Base-by-base conservation (phyloP, 2,329 filamentous ascomycete genomes). In the Alternaria tenuissima region DNA sequence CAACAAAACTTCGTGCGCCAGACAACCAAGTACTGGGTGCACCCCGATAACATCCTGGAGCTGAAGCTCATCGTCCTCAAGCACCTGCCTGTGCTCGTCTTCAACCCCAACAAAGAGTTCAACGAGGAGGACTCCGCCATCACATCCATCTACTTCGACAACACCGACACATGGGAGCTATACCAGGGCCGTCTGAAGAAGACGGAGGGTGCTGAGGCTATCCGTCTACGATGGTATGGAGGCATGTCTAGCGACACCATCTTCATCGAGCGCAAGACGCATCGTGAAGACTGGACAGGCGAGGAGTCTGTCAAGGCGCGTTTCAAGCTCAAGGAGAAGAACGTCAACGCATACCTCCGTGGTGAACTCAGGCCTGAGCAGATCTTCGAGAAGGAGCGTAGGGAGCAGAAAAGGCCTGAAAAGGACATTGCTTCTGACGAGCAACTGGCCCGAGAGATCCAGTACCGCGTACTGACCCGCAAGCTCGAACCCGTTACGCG, bases 1-100 rank as follows among this genome's bases (percentile, higher is more conserved):
- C 95, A 99, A 80, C 94, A 94, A 75, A 98, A 91, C 83, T 99
- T 99, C 76, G 89, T 99, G 63, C 91, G 95, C 61, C 92, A 98
- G 76, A 99, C 95, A 0, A 99, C 95, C 32, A 99, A 99, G 80
- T 99, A 99, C 83, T 99, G 95, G 95, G 95, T 99, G 46, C 95
- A 99, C 75, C 92, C 92, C 3, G 95, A 98, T 80, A 99, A 99
- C 75, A 95, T 99, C 70, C 98, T 95, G 5, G 95, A 99, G 81
- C 81, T 99, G 63, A 99, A 99, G 83, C 89, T 99, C 78, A 94
- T 99, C 75, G 94, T 99, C 75, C 84, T 99, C 53, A 98, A 99
- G 85, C 95, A 99, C 82, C 85, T 99, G 64, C 95, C 95, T 0
- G 95, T 99, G 8, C 85, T 99, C 16, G 95, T 99, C 11, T 99